These are phyloP conservation scores for Lentinula detonsa DNA, from an alignment of 768 basidiomycete species.

Conservation along the genomic window DNA sequence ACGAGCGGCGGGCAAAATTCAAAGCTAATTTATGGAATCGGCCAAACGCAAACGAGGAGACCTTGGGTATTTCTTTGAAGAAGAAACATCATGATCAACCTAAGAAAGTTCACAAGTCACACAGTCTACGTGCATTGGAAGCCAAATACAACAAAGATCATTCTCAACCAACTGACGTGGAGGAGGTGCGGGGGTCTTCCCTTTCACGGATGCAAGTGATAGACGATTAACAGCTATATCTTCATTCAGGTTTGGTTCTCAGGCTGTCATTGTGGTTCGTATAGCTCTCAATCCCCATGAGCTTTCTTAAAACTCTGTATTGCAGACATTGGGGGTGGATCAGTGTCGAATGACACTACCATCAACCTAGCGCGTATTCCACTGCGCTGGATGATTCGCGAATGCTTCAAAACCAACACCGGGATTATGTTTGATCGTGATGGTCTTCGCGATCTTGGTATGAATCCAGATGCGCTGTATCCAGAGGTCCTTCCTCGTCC, in stretches of 20 bases:
- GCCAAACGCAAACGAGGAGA: neutral
- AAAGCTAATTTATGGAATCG: slow-evolving; percentile 20
- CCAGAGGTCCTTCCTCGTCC: slow-evolving; percentile 34
- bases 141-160: slow-evolving; percentile 13
- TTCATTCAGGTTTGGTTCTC: slow-evolving; percentile 63
- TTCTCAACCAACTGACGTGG: slow-evolving; percentile 46
- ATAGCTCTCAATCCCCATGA: neutral
- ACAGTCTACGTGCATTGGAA: neutral
- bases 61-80: neutral
- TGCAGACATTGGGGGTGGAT: slow-evolving; percentile 72
- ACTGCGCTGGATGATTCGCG: slow-evolving; percentile 72
- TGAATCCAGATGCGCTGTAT: slow-evolving; percentile 39
- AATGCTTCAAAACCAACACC: slow-evolving; percentile 49
- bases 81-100: neutral
- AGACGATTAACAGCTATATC: neutral
- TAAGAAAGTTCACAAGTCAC: neutral
- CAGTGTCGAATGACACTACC: slow-evolving; percentile 47
- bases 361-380: slow-evolving; percentile 66
- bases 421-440: slow-evolving; percentile 56
- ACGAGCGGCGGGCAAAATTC: slow-evolving; percentile 36
- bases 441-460: slow-evolving; percentile 36
- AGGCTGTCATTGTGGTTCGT: slow-evolving; percentile 64
- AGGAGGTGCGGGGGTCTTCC: slow-evolving; percentile 34
- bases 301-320: neutral
- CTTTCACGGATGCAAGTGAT: neutral